Evolutionary conservation across 176 grass and related monocot species (phyloP), one percentile per base, ranked within the genome.

Genomic region (Cenchrus fungigraminus): DNA sequence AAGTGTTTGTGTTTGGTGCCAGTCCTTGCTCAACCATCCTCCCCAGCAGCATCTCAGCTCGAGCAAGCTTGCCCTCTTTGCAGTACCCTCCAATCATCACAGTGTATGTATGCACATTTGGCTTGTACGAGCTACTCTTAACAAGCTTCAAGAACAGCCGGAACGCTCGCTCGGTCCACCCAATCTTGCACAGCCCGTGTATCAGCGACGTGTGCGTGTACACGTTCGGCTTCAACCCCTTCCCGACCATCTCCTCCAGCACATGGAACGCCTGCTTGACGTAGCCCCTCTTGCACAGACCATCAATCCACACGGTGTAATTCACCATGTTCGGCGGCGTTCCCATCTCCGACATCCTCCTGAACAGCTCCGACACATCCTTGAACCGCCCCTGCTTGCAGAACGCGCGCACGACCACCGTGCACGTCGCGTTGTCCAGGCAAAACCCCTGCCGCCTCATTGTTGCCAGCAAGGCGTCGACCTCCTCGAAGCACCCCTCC

Each of bases 31-130:
- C 93, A 56, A 77, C 77, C 96, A 98, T 98, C 90, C 93, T 94
- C 4, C 77, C 81, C 65, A 98, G 42, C 71, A 98, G 85, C 93
- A 95, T 98, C 81, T 95, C 87, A 51, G 96, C 96, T 79, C 88
- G 87, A 83, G 86, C 80, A 83, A 98, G 44, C 83, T 98, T 93
- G 15, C 83, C 78, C 86, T 98, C 96, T 61, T 89, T 94, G 68
- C 93, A 98, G 63, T 95, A 98, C 51, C 91, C 96, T 76, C 64
- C 76, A 12, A 98, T 95, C 96, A 98, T 98, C 51, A 87, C 88
- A 28, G 96, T 98, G 78, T 98, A 98, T 0, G 86, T 94, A 51
- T 91, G 89, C 45, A 95, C 89, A 64, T 98, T 95, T 0, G 93
- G 96, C 86, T 91, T 94, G 86, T 98, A 98, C 0, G 58, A 91